phyloP scores from a whole-genome alignment of 2,329 filamentous ascomycete species.

The Cytospora piceae region DNA sequence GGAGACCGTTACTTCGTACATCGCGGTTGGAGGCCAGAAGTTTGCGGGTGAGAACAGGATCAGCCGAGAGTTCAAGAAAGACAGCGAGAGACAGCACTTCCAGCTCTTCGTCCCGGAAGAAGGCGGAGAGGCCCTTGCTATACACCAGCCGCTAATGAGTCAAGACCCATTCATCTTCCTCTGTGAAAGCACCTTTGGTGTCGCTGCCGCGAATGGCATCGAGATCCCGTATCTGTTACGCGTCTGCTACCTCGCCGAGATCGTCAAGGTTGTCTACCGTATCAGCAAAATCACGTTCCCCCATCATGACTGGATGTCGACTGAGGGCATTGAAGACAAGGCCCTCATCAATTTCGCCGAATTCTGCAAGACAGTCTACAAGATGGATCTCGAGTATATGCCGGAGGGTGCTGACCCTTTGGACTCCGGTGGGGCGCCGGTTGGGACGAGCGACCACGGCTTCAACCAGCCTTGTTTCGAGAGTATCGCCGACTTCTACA shows the following conservation, averaged over 20 bases:
- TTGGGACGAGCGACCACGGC: conserved; percentile 37
- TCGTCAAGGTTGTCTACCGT: conserved; percentile 76
- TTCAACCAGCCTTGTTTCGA: conserved; percentile 61
- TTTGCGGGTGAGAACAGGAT: conserved; percentile 63
- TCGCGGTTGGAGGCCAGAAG: conserved; percentile 73
- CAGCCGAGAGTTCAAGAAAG: conserved; percentile 66
- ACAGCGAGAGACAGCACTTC: conserved; percentile 73
- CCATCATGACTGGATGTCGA: conserved; percentile 42
- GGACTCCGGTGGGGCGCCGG: background rate
- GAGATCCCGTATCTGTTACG: conserved; percentile 80
- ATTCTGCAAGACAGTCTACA: conserved; percentile 56
- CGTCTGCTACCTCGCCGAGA: conserved; percentile 87
- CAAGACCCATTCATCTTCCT: conserved; percentile 81
- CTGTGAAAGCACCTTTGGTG: conserved; percentile 73
- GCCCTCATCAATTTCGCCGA: conserved; percentile 58
- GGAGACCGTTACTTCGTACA: conserved; percentile 86
- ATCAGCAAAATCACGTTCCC: conserved; percentile 57
- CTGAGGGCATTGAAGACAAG: conserved; percentile 40
- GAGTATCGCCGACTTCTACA: conserved; percentile 57
- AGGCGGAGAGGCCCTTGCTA: background rate
- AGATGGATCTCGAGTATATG: conserved; percentile 48
- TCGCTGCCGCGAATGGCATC: conserved; percentile 68
- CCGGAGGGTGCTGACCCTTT: conserved; percentile 40
- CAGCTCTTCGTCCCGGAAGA: conserved; percentile 66
- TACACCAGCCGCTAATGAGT: conserved; percentile 58